phyloP scores from a whole-genome alignment of 2,329 filamentous ascomycete genomes.

The Metarhizium robertsii region DNA sequence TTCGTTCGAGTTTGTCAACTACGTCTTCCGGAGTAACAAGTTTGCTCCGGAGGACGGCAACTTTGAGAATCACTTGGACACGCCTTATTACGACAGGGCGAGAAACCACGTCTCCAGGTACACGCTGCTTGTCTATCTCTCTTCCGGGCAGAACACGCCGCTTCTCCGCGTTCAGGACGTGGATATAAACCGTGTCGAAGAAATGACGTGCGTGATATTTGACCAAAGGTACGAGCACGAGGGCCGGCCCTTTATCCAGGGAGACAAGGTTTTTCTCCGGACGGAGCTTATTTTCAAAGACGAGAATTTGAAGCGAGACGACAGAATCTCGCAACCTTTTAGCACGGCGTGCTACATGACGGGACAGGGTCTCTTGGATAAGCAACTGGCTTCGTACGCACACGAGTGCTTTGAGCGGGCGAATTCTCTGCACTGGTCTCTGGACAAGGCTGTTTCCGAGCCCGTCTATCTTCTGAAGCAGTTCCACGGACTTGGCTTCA shows the following conservation, averaged over 20 bases:
- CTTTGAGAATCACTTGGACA: not conserved
- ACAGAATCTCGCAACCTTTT: not conserved
- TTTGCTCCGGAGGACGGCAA: not conserved
- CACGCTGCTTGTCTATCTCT: not conserved
- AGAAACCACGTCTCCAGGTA: not conserved
- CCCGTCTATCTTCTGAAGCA: not conserved
- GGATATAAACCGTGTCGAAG: not conserved
- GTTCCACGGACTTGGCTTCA: not conserved
- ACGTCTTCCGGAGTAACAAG: not conserved
- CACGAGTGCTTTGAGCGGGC: constrained; percentile 1
- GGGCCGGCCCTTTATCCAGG: not conserved
- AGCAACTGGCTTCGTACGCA: not conserved
- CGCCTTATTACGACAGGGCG: constrained; percentile 1
- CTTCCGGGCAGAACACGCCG: not conserved
- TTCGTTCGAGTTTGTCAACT: not conserved
- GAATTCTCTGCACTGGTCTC: constrained; percentile 1
- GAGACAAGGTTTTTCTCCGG: constrained; percentile 1
- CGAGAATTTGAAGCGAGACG: not conserved
- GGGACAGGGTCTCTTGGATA: not conserved
- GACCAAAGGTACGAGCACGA: constrained; percentile 1
- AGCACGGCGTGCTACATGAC: constrained; percentile 1
- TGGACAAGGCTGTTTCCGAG: not conserved
- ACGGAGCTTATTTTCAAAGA: constrained; percentile 1
- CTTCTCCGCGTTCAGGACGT: not conserved
- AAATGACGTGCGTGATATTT: constrained; percentile 2